phyloP scores from a whole-genome alignment of 1,284 basidiomycete genomes.

The Rugosomyces carneus region DNA sequence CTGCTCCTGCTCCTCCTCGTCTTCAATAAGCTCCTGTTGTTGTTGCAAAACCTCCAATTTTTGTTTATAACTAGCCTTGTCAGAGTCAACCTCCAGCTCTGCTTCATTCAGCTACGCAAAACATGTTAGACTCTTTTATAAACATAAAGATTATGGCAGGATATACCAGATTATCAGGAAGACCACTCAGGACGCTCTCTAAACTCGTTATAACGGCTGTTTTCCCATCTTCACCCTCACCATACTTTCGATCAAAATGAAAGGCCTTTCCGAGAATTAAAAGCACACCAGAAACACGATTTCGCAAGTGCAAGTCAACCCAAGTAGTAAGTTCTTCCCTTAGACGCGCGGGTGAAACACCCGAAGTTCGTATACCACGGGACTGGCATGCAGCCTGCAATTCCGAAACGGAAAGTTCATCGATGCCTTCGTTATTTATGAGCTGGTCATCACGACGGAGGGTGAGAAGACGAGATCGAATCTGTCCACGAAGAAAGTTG shows the following conservation, averaged over 20 bases:
- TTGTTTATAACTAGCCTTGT: conserved; percentile 95
- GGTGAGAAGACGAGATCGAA: conserved; percentile 80
- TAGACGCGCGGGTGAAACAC: conserved; percentile 77
- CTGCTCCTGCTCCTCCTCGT: conserved; percentile 96
- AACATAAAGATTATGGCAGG: conserved; percentile 13
- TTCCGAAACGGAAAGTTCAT: conserved; percentile 86
- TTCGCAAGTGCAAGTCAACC: conserved; percentile 89
- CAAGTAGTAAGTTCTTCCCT: conserved; percentile 89
- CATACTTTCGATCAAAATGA: conserved; percentile 79
- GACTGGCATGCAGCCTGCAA: conserved; percentile 92
- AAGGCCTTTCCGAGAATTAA: conserved; percentile 92
- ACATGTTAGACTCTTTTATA: conserved; percentile 13
- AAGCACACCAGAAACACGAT: conserved; percentile 89
- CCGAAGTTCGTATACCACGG: conserved; percentile 86
- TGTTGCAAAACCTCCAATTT: conserved; percentile 96
- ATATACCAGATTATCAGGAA: conserved; percentile 91
- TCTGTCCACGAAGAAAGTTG: conserved; percentile 94
- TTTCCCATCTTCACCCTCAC: conserved; percentile 72
- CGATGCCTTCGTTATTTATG: conserved; percentile 86
- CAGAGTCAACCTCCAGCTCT: conserved; percentile 91
- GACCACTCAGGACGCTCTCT: conserved; percentile 86
- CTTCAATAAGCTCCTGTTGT: conserved; percentile 98
- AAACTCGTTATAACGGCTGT: conserved; percentile 73
- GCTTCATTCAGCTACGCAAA: conserved; percentile 82
- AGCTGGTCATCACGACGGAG: conserved; percentile 91